Evolutionary conservation across 2,329 filamentous ascomycete species (phyloP).

Genomic region (Mycogone perniciosa): DNA sequence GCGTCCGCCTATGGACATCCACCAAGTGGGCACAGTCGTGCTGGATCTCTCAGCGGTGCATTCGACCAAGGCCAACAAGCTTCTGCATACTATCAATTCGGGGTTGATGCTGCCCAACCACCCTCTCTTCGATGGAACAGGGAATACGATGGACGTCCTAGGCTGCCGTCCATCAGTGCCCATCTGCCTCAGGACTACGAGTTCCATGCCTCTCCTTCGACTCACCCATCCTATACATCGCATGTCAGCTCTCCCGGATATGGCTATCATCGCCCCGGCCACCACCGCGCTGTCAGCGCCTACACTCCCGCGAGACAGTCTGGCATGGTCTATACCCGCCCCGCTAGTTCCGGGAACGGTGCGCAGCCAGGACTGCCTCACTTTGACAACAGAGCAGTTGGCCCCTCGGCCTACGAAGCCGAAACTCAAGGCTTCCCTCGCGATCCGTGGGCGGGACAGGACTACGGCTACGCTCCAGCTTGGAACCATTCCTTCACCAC

Average conservation of each 20-base stretch:
- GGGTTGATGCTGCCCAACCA: neutral
- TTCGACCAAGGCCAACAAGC: conserved; percentile 1
- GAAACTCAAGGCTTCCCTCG: conserved; percentile 1
- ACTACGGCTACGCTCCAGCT: neutral
- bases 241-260: neutral
- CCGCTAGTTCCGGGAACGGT: conserved; percentile 17
- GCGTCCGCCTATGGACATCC: conserved; percentile 14
- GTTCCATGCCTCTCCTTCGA: neutral
- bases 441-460: neutral
- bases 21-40: neutral
- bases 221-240: neutral
- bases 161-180: conserved; percentile 20
- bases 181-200: conserved; percentile 14
- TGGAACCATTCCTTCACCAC: neutral
- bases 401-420: conserved; percentile 6
- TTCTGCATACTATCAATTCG: neutral
- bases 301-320: conserved; percentile 14
- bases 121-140: neutral
- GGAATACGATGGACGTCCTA: conserved; percentile 9
- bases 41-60: neutral
- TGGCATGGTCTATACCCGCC: conserved; percentile 9
- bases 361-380: neutral
- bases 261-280: conserved; percentile 13
- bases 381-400: conserved; percentile 2
- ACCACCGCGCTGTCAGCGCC: conserved; percentile 20